These are phyloP conservation scores for Rheum nobile DNA, from an alignment of 148 eudicot species.

Conservation along the genomic window DNA sequence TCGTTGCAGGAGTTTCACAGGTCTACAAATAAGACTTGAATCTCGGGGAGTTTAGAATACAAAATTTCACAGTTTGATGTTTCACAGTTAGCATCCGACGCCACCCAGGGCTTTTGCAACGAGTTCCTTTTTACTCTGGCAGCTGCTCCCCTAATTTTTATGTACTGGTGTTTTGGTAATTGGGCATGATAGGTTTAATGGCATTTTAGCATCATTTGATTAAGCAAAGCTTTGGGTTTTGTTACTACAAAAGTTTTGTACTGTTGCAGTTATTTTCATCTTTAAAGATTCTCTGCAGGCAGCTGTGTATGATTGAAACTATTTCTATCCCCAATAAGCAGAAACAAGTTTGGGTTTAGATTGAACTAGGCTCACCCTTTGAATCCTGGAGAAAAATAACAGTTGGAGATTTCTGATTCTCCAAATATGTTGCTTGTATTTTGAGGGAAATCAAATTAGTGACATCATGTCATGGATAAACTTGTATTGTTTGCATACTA, in stretches of 20 bases:
- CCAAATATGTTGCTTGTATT: not conserved
- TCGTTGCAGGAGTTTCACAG: slow-evolving; percentile 51
- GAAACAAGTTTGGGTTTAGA: not conserved
- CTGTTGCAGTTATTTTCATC: not conserved
- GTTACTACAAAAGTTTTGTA: not conserved
- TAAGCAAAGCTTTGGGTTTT: not conserved
- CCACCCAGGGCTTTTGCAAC: not conserved
- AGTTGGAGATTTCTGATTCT: not conserved
- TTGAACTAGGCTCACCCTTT: not conserved
- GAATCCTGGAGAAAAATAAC: too few species aligned
- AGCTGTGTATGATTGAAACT: not conserved
- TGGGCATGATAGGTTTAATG: slow-evolving; percentile 1
- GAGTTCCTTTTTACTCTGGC: not conserved
- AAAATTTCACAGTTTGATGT: not conserved
- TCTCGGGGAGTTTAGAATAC: not conserved
- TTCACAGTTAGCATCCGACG: not conserved
- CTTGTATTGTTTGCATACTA: not conserved
- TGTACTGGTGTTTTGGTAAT: not conserved
- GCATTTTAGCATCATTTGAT: not conserved
- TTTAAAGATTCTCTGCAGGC: not conserved
- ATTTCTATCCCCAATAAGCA: not conserved
- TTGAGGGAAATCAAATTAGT: not conserved
- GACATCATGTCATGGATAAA: not conserved
- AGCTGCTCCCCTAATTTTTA: not conserved
- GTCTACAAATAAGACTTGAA: slow-evolving; percentile 32